phyloP scores from a whole-genome alignment of 2,329 filamentous ascomycete species.

The Pleomassaria siparia region DNA sequence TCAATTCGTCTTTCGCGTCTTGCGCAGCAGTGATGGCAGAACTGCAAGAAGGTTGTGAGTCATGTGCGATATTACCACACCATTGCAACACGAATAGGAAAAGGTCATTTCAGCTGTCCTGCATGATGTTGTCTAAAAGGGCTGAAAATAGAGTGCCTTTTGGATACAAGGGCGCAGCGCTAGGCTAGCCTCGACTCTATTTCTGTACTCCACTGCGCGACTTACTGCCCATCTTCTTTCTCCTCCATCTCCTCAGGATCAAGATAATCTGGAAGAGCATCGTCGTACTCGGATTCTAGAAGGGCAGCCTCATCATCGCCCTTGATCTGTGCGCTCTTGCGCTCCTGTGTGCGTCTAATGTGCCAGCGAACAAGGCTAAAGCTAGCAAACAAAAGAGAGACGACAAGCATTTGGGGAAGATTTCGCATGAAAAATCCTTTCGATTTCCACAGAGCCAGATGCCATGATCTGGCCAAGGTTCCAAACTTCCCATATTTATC shows the following conservation, averaged over 20 bases:
- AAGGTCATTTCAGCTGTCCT: no score
- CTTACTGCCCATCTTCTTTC: neutral
- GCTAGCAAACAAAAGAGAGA: slow-evolving; percentile 14
- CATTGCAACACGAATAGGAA: no score
- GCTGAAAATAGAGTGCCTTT: neutral
- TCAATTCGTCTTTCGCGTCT: no score
- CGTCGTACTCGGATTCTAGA: slow-evolving; percentile 15
- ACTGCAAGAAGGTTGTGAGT: no score
- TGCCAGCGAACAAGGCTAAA: slow-evolving; percentile 16
- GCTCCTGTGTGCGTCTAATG: slow-evolving; percentile 12
- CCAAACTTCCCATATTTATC: slow-evolving; percentile 32
- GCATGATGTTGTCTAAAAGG: no score
- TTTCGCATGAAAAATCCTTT: slow-evolving; percentile 14
- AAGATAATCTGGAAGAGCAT: slow-evolving; percentile 20
- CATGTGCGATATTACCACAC: no score
- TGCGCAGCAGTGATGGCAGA: no score
- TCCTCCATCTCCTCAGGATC: slow-evolving; percentile 14
- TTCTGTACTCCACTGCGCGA: neutral
- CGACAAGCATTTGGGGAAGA: slow-evolving; percentile 16
- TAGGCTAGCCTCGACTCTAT: neutral
- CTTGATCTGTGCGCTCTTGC: slow-evolving; percentile 1
- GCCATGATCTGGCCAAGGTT: slow-evolving; percentile 20
- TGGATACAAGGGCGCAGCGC: neutral
- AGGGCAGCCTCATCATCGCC: slow-evolving; percentile 23
- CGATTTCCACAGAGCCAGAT: slow-evolving; percentile 14